phyloP scores from a whole-genome alignment of 805 yeast species.

The Pichia membranifaciens region DNA sequence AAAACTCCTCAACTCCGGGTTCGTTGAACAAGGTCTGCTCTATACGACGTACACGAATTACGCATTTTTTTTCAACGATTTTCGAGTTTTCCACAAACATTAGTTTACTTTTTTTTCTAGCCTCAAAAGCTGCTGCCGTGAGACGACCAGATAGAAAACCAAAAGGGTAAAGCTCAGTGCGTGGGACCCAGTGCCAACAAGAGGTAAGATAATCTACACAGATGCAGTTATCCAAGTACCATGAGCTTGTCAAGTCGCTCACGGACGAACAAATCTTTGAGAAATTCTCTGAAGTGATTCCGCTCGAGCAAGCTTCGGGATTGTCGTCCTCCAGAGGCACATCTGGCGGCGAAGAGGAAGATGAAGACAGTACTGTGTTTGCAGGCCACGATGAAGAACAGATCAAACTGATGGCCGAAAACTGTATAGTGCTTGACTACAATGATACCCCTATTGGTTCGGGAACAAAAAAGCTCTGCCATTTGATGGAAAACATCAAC shows the following conservation, averaged over 20 bases:
- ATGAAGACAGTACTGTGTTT: constrained; percentile 40
- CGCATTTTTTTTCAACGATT: background rate
- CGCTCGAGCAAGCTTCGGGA: constrained; percentile 56
- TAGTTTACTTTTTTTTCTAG: too few species aligned
- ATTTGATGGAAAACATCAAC: constrained; percentile 80
- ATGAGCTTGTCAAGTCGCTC: constrained; percentile 49
- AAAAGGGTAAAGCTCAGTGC: background rate
- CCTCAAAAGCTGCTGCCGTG: background rate
- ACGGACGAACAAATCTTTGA: constrained; percentile 43
- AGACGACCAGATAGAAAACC: background rate
- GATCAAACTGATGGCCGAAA: constrained; percentile 90
- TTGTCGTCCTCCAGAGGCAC: constrained; percentile 39
- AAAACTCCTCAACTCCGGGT: too few species aligned
- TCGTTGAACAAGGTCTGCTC: too few species aligned
- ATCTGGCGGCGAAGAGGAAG: constrained; percentile 24
- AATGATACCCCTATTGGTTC: constrained; percentile 86
- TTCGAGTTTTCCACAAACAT: background rate
- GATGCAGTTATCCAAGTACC: constrained; percentile 30
- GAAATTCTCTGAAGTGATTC: constrained; percentile 63
- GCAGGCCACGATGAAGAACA: constrained; percentile 91
- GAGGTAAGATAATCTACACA: too few species aligned
- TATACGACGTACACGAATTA: background rate
- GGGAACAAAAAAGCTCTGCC: constrained; percentile 88
- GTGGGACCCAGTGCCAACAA: too few species aligned
- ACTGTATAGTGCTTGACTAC: constrained; percentile 88